A percentile compares a stretch with the other conserved stretches of the same genome.
phyloP scores from a whole-genome alignment of 2,329 filamentous ascomycete species.

The Remersonia thermophila region DNA sequence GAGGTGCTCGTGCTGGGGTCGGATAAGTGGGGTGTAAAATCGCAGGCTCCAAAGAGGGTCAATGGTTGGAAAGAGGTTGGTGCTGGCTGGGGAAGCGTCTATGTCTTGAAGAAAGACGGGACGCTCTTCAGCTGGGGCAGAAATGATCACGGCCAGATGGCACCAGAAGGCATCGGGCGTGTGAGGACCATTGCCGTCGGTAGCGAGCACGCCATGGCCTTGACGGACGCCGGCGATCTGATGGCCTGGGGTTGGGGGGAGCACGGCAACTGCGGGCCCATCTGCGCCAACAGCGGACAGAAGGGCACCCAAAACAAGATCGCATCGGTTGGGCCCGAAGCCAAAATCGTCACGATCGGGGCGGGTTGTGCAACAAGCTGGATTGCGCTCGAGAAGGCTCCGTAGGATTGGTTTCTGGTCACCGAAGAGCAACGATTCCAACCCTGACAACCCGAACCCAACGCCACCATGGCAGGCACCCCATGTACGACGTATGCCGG shows the following conservation, averaged over 20 bases:
- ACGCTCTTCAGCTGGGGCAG: conserved; percentile 64
- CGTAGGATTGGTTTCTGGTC: conserved; percentile 2
- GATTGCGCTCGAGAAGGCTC: conserved; percentile 39
- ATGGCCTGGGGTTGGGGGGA: conserved; percentile 94
- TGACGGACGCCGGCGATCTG: conserved; percentile 53
- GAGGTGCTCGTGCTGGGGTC: conserved; percentile 57
- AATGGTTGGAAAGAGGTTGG: conserved; percentile 54
- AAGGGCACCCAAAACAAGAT: conserved; percentile 59
- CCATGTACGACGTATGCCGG: background rate
- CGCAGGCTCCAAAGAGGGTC: conserved; percentile 39
- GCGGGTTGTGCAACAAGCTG: conserved; percentile 90
- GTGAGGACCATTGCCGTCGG: conserved; percentile 61
- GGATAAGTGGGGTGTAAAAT: conserved; percentile 58
- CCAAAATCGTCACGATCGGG: conserved; percentile 48
- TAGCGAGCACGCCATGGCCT: conserved; percentile 77
- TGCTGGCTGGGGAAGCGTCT: conserved; percentile 74
- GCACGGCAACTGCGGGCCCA: conserved; percentile 85
- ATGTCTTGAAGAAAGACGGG: conserved; percentile 51
- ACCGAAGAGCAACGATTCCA: background rate
- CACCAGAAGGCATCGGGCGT: conserved; percentile 47
- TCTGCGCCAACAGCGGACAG: conserved; percentile 51
- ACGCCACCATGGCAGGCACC: no score
- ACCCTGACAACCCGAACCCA: background rate
- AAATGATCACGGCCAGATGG: conserved; percentile 72
- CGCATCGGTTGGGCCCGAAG: conserved; percentile 37